Base-by-base conservation (phyloP, 1,284 basidiomycete genomes). In the Hypsizygus ulmarius region DNA sequence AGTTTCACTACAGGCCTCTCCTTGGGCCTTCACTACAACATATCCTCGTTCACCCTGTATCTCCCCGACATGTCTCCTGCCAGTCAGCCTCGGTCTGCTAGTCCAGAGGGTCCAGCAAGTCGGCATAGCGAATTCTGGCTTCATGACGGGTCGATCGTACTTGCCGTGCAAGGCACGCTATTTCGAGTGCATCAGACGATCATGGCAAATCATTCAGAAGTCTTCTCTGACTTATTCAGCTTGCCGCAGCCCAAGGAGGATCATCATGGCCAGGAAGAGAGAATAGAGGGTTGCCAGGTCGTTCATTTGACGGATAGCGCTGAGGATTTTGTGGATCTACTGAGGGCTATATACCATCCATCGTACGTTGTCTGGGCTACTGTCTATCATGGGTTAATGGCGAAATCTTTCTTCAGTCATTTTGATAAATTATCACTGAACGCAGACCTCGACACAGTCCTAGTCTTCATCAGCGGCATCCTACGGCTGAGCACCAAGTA, bases 401-500 rank as follows among this genome's bases (percentile, higher is more conserved):
- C 18, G 3, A 7, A 38, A 16, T 3, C 8, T 43, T 12, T 27
- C 8, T 15, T 1, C 41, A 72, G 69, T 7, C 62, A 72, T 49
- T 71, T 72, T 36, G 66, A 70, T 35, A 54, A 41, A 12, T 50
- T 69, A 10, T 50, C 66, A 0, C 43, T 58, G 0, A 54, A 60
- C 3, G 63, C 67, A 2, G 66, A 68, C 38, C 60, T 73, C 11
- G 66, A 65, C 15, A 53, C 59, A 0, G 49, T 71, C 1, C 59
- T 73, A 3, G 51, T 51, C 3, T 73, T 69, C 48, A 56, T 71
- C 7, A 50, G 62, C 1, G 71, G 71, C 1, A 69, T 75, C 27
- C 64, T 76, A 0, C 67, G 69, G 11, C 61, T 76, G 21, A 68
- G 68, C 59, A 70, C 70, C 5, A 76, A 76, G 56, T 76, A 75